These are phyloP conservation scores for Claviceps lovelessii DNA, from an alignment of 2,329 filamentous ascomycete species.

Conservation along the genomic window DNA sequence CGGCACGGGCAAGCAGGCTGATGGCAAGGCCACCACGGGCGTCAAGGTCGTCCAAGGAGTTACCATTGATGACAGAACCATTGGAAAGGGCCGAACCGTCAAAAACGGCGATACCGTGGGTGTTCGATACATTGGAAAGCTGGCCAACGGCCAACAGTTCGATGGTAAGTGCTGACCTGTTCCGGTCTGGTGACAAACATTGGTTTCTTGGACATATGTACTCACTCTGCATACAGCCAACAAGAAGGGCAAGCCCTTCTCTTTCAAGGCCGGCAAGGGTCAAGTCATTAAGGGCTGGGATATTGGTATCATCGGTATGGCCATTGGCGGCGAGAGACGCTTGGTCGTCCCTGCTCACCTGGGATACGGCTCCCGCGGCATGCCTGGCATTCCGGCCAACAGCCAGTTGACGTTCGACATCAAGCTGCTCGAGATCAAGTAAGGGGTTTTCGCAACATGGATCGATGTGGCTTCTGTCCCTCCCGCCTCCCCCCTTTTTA, in stretches of 20 bases:
- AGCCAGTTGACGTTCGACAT: slow-evolving; percentile 86
- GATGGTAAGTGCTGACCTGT: slow-evolving; percentile 49
- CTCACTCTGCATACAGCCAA: slow-evolving; percentile 46
- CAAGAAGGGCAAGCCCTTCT: slow-evolving; percentile 97
- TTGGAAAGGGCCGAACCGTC: slow-evolving; percentile 66
- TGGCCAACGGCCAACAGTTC: slow-evolving; percentile 86
- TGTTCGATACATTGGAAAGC: slow-evolving; percentile 97
- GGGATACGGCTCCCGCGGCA: slow-evolving; percentile 74
- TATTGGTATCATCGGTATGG: slow-evolving; percentile 83
- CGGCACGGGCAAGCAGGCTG: slow-evolving; percentile 39
- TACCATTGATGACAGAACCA: slow-evolving; percentile 88
- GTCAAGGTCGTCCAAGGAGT: slow-evolving; percentile 78
- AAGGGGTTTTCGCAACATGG: slow-evolving; percentile 19
- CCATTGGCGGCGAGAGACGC: slow-evolving; percentile 82
- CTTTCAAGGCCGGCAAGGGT: slow-evolving; percentile 83
- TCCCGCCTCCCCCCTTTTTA: background rate
- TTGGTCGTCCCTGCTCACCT: slow-evolving; percentile 76
- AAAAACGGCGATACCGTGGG: slow-evolving; percentile 85
- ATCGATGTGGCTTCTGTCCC: background rate
- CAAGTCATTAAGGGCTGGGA: slow-evolving; percentile 99
- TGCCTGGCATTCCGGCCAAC: slow-evolving; percentile 81
- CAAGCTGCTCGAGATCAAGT: slow-evolving; percentile 74
- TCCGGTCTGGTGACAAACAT: too few relatives aligned
- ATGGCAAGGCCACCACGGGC: slow-evolving; percentile 37
- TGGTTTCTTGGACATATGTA: background rate